These are phyloP conservation scores for Ammopiptanthus mongolicus DNA, from an alignment of 306 rosid species.

Conservation along the genomic window DNA sequence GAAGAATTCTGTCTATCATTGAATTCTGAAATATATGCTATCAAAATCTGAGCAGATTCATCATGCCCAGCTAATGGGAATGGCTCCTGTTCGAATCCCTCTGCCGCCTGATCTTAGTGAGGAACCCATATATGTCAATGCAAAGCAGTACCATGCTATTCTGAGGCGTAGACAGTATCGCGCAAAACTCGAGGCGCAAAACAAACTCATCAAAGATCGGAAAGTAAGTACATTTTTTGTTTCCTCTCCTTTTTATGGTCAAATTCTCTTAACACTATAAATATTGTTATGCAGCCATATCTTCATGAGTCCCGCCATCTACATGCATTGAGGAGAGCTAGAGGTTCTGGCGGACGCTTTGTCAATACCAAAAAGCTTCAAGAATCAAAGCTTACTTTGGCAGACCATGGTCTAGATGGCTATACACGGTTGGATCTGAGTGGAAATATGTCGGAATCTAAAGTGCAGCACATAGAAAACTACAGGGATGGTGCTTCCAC, in stretches of 20 bases:
- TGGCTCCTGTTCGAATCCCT: slow-evolving; percentile 46
- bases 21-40: slow-evolving; percentile 15
- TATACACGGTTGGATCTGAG: slow-evolving; percentile 19
- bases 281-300: slow-evolving; percentile 54
- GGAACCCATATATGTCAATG: slow-evolving; percentile 78
- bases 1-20: slow-evolving; percentile 10
- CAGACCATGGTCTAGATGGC: slow-evolving; percentile 23
- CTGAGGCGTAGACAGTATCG: slow-evolving; percentile 82
- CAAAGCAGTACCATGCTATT: slow-evolving; percentile 92
- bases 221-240: slow-evolving; percentile 45
- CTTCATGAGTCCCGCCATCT: slow-evolving; percentile 73
- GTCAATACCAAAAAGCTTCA: slow-evolving; percentile 45
- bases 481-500: slow-evolving; percentile 33
- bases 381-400: slow-evolving; percentile 20
- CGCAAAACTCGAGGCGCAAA: slow-evolving; percentile 72
- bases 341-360: slow-evolving; percentile 80
- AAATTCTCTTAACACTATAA: neutral
- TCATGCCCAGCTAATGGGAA: slow-evolving; percentile 44
- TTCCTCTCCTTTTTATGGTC: neutral
- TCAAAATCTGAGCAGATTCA: slow-evolving; percentile 26
- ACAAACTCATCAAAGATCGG: slow-evolving; percentile 53
- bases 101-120: slow-evolving; percentile 47
- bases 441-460: slow-evolving; percentile 27
- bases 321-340: slow-evolving; percentile 69
- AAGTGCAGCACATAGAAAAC: slow-evolving; percentile 33